Base-by-base conservation (phyloP, 352 stramenopile genomes). In the Phytopythium mirpurense region DNA sequence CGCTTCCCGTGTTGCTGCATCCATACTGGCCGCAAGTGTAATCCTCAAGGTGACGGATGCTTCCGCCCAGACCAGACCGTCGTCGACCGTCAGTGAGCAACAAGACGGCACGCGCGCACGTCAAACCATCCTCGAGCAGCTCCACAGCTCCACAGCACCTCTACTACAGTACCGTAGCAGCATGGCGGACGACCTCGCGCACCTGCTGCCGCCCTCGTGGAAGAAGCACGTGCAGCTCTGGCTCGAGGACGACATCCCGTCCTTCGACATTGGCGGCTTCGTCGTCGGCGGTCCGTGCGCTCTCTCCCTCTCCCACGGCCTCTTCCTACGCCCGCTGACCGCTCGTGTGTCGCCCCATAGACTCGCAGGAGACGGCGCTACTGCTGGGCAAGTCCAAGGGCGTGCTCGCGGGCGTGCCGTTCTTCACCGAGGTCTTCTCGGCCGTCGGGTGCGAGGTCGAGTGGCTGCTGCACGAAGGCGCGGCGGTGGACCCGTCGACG, bases 211-310 rank as follows among this genome's bases (percentile, higher is more conserved):
- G 16, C 80, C 83, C 12, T 78, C 80, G 31, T 93, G 83, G 83
- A 89, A 90, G 64, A 88, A 88, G 57, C 70, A 93, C 65, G 86
- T 96, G 46, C 78, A 92, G 59, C 69, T 88, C n/a, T 99, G 95
- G 95, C 74, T 99, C 3, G 75, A 97, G 62, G 95, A 98, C 61
- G 97, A 99, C 74, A 96, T 98, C 49, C 96, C 96, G 21, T 90
- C 75, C 42, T 98, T 98, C 61, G 96, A 99, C 74, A 96, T 99
- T 18, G 96, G 97, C 47, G 97, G 96, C 54, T 97, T 98, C 55
- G 96, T 99, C n/a, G 96, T 99, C 16, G 97, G 96, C 48, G 78
- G 68, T 77, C 52, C 54, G 51, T 63, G 7, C 32, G 9, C 9
- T 32, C 32, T 5, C 29, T 32, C 29, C 9, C 5, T 32, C n/a